Evolutionary conservation across 441 rosid species (phyloP).

Genomic region (Populus tomentosa): DNA sequence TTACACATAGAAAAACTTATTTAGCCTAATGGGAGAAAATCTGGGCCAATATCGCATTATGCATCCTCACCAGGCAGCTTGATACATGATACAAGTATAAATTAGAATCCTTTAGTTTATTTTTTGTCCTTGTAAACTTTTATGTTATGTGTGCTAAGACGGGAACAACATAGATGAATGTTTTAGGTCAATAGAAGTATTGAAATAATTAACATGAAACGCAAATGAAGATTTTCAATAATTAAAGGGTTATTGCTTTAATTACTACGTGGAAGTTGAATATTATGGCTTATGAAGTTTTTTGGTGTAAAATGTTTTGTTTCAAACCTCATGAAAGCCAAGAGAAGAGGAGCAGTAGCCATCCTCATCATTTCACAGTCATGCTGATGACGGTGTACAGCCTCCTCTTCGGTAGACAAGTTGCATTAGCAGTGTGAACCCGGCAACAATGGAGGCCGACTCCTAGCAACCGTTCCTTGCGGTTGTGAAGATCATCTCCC

Average conservation of each 20-base stretch:
- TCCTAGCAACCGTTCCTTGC: too few species aligned
- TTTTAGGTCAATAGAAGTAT: background rate
- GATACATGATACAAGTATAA: constrained; percentile 43
- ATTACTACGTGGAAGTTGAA: background rate
- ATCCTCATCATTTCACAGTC: too few species aligned
- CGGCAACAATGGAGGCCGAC: too few species aligned
- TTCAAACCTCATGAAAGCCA: background rate
- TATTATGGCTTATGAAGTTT: background rate
- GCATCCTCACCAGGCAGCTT: constrained; percentile 62
- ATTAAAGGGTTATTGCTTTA: background rate
- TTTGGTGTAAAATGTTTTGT: background rate
- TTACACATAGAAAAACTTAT: constrained; percentile 57
- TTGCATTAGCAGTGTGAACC: too few species aligned
- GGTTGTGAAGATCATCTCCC: too few species aligned
- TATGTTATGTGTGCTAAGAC: too few species aligned
- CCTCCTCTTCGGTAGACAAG: too few species aligned
- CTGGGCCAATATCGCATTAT: constrained; percentile 71
- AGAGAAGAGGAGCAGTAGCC: too few species aligned
- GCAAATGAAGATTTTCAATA: background rate
- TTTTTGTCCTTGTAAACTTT: too few species aligned
- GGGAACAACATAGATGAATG: background rate
- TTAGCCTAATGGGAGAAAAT: constrained; percentile 93
- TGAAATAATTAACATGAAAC: background rate
- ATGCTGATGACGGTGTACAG: too few species aligned
- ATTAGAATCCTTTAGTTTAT: too few species aligned